Evolutionary conservation across 2,329 filamentous ascomycete species (phyloP).

Genomic region (Cadophora gregata): DNA sequence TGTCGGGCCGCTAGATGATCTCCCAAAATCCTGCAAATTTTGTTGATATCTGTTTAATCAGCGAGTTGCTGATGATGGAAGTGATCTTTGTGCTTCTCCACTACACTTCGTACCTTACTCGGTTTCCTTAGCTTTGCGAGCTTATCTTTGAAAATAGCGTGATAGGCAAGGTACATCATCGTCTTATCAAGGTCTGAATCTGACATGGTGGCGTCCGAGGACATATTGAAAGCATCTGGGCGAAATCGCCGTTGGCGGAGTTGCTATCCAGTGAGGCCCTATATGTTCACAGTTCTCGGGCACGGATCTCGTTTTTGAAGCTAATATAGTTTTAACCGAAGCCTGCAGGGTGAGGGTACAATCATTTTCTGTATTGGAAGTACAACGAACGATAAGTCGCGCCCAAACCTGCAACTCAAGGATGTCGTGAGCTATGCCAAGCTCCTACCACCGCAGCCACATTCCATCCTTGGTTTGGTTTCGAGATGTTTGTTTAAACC

Average conservation of each 20-base stretch:
- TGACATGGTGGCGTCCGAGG: constrained; percentile 26
- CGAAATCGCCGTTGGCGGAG: constrained; percentile 10
- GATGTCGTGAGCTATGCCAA: not conserved
- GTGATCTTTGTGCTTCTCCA: constrained; percentile 29
- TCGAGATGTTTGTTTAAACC: not conserved
- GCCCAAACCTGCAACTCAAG: too few species aligned
- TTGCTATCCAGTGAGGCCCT: too few species aligned
- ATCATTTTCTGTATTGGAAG: too few species aligned
- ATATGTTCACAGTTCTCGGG: too few species aligned
- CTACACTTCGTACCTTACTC: constrained; percentile 28
- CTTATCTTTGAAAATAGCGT: constrained; percentile 32
- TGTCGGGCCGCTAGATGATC: too few species aligned
- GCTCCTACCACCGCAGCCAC: not conserved
- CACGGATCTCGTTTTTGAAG: too few species aligned
- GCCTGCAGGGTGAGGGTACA: too few species aligned
- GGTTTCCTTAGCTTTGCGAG: constrained; percentile 31
- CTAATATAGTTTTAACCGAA: too few species aligned
- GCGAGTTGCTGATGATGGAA: constrained; percentile 22
- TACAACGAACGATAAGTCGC: too few species aligned
- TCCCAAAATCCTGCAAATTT: not conserved
- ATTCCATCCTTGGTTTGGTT: not conserved
- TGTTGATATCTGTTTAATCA: not conserved
- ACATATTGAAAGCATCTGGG: constrained; percentile 21
- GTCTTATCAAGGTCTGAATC: constrained; percentile 29
- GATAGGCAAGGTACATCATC: constrained; percentile 31